phyloP scores from a whole-genome alignment of 2,329 filamentous ascomycete genomes.

The Neofusicoccum sp. region DNA sequence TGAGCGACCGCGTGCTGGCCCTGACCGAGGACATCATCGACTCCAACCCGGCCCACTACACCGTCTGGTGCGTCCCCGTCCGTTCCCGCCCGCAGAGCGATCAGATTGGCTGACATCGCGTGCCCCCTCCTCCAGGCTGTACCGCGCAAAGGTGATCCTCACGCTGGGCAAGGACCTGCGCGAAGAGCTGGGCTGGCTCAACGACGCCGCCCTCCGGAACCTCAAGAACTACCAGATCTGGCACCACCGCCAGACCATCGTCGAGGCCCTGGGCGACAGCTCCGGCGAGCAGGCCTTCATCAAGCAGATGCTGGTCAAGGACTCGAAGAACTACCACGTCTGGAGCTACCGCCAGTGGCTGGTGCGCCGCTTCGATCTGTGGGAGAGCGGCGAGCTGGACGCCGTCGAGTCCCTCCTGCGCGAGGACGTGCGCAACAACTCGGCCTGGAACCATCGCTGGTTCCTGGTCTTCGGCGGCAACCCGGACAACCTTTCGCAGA shows the following conservation, averaged over 20 bases:
- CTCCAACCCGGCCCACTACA: conserved; percentile 97
- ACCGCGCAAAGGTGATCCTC: conserved; percentile 77
- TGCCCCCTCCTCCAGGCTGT: conserved; percentile 56
- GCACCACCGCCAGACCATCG: conserved; percentile 61
- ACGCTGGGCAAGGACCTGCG: conserved; percentile 63
- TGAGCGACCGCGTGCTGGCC: conserved; percentile 71
- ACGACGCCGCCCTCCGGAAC: conserved; percentile 75
- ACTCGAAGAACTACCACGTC: conserved; percentile 97
- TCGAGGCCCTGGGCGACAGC: conserved; percentile 58
- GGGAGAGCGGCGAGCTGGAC: conserved; percentile 61
- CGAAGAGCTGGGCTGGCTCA: conserved; percentile 82
- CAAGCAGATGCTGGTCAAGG: conserved; percentile 73
- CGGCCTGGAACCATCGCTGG: conserved; percentile 95
- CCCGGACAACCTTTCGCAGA: conserved; percentile 39
- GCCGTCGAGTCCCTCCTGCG: conserved; percentile 71
- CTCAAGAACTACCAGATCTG: conserved; percentile 99
- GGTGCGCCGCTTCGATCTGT: conserved; percentile 63
- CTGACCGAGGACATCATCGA: conserved; percentile 87
- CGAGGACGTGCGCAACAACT: conserved; percentile 89
- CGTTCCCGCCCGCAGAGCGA: background rate
- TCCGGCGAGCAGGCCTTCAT: conserved; percentile 73
- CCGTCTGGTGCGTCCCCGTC: conserved; percentile 67
- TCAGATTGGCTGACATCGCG: background rate
- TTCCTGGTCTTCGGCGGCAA: conserved; percentile 76
- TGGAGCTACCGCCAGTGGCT: conserved; percentile 90